Conservation (phyloP, 2,329 filamentous ascomycete genomes). For the Akanthomyces dipterigenus region DNA sequence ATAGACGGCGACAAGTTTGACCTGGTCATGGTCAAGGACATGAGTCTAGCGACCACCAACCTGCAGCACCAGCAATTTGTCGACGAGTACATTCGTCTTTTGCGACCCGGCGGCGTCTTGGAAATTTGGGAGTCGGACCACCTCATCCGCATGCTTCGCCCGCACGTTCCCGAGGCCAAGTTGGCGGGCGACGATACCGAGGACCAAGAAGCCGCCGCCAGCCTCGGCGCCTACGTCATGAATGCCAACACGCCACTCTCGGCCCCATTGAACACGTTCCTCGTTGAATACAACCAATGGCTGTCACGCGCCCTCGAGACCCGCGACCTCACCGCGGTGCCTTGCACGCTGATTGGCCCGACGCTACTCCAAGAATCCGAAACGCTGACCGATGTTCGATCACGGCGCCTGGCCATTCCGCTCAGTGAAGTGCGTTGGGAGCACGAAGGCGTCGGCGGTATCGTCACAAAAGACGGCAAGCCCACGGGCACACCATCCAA, state of each 20-base stretch:
- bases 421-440: constrained; percentile 84
- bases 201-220: constrained; percentile 57
- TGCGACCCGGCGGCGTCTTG: constrained; percentile 70
- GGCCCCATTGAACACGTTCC: constrained; percentile 70
- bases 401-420: constrained; percentile 77
- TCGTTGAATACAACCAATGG: constrained; percentile 81
- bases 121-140: constrained; percentile 91
- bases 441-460: constrained; percentile 61
- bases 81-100: constrained; percentile 69
- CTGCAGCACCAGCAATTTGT: constrained; percentile 48
- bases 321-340: constrained; percentile 63
- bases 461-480: constrained; percentile 54
- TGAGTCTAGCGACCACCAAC: constrained; percentile 59
- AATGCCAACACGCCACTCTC: constrained; percentile 77
- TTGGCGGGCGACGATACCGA: constrained; percentile 34
- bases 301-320: constrained; percentile 67
- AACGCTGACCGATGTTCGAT: constrained; percentile 59
- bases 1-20: constrained; percentile 78
- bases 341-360: constrained; percentile 72
- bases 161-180: constrained; percentile 56
- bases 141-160: constrained; percentile 72
- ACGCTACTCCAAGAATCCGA: constrained; percentile 76
- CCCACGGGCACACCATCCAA: neutral
- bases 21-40: constrained; percentile 81
- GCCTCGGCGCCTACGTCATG: constrained; percentile 75